Base-by-base conservation (phyloP, 345 rosid genomes). In the Nasturtium officinale region DNA sequence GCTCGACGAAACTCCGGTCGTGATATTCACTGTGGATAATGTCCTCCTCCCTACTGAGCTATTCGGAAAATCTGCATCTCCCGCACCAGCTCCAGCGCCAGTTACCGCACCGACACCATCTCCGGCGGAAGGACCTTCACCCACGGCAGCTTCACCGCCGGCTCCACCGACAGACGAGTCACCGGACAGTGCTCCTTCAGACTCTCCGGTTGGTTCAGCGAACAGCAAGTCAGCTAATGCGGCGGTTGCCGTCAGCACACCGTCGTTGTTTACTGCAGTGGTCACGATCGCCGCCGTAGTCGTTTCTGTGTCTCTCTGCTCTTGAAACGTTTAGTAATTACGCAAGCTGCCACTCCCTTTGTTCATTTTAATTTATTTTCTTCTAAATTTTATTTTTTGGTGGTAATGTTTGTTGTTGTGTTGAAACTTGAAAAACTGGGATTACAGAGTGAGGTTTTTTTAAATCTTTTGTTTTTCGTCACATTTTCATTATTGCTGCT, bases 131-230 rank as follows among this genome's bases (percentile, higher is more conserved):
- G 91, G 85, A 0, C 96, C 97, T 9, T 82, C 96, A 3, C 96
- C 96, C 0, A 26, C 62, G 5, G 85, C 82, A 0, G 89, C 96
- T 3, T 94, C 97, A 9, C 97, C 97, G 4, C 98, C 97, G 1
- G 93, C 96, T 0, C 98, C 96, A 10, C 95, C 93, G 1, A 8
- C 2, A 2, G 87, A 80, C 1, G 72, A 76, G 5, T 75, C 97
- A 32, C 92, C 93, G 2, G 89, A 11, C 0, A 85, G 85, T 45
- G 65, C 97, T 6, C 93, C 96, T 3, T 83, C 87, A 0, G 93
- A 71, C 6, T 75, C 86, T 0, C 96, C 97, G 4, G 59, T 23
- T 9, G 75, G 65, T 4, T 82, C 89, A 3, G 90, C 75, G 71
- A 59, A 86, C 3, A 90, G 88, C 65, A 83, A 79, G 45, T 56